Conservation (phyloP, 352 stramenopile genomes). For the Phytophthora pluvialis region DNA sequence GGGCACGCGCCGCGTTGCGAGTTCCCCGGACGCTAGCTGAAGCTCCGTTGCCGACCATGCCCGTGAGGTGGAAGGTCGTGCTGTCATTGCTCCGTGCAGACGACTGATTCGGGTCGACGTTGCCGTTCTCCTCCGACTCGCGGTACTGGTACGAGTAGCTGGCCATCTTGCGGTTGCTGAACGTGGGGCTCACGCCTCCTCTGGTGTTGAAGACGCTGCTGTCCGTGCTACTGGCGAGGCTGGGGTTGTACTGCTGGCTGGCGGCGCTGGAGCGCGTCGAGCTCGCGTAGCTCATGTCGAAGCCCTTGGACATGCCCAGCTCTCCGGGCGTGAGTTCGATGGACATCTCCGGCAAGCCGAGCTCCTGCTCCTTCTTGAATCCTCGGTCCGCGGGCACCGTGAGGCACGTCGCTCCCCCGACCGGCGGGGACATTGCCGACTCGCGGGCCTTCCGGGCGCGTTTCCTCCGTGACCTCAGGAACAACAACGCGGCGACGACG, state of each 20-base stretch:
- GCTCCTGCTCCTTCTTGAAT: constrained; percentile 39
- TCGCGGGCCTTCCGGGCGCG: constrained; percentile 21
- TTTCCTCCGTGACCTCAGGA: constrained; percentile 25
- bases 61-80: constrained; percentile 38
- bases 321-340: constrained; percentile 46
- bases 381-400: constrained; percentile 33
- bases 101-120: constrained; percentile 8
- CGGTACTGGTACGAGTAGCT: constrained; percentile 49
- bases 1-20: constrained; percentile 17
- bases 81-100: constrained; percentile 11
- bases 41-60: constrained; percentile 29
- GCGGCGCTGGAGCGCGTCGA: constrained; percentile 35
- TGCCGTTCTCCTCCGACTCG: constrained; percentile 29
- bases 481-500: constrained; percentile 33
- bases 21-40: constrained; percentile 19
- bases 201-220: constrained; percentile 51
- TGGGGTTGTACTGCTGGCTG: constrained; percentile 33
- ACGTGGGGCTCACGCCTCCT: constrained; percentile 45
- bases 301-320: constrained; percentile 35
- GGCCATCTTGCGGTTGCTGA: constrained; percentile 36
- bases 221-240: constrained; percentile 31
- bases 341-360: constrained; percentile 49
- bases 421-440: constrained; percentile 2
- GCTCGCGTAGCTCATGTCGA: constrained; percentile 39
- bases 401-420: constrained; percentile 20